Evolutionary conservation across 1,284 basidiomycete species (phyloP), one percentile per base, ranked within the genome.

Genomic region (Fomes fomentarius): DNA sequence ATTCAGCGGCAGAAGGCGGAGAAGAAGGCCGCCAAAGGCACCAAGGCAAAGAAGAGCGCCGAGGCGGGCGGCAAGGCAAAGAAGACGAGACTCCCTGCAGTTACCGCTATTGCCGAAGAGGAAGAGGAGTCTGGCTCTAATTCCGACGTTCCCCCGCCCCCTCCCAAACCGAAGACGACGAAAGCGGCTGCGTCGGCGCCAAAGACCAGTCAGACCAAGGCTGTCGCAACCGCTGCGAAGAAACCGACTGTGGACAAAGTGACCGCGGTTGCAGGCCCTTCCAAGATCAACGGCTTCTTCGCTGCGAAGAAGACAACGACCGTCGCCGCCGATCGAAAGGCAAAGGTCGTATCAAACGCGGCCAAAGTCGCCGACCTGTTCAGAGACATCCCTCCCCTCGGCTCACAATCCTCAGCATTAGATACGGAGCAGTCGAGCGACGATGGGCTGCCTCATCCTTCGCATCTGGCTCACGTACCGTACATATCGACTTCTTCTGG

Each of bases 1-100:
- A 69, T 69, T 19, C 70, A 74, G 65, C 77, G 74, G 60, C 75
- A 70, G 63, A 85, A 84, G 57, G 71, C 68, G 22, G 74, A 74
- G 58, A 82, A 77, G 60, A 72, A 65, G 55, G 64, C 60, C 2
- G 62, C 51, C 6, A 63, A 60, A 37, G 56, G 25, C 11, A 19
- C 45, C 8, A 47, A 48, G 31, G n/a, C 41, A 42, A 26, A 21
- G 17, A 58, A 39, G 45, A 58, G 24, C 47, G 17, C 28, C 28
- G 28, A 12, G 28, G 12, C 38, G 22, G n/a, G 30, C 41, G 25
- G 38, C 15, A 63, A 49, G 54, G 49, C 38, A 37, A 57, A 38
- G 24, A 63, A 57, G 50, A 39, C 46, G 14, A 38, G 33, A 35
- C 21, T 21, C 15, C 35, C 37, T 5, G 53, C 37, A 2, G 37